Evolutionary conservation across 208 protist genomes (phyloP).

Genomic region (Leishmania braziliensis): DNA sequence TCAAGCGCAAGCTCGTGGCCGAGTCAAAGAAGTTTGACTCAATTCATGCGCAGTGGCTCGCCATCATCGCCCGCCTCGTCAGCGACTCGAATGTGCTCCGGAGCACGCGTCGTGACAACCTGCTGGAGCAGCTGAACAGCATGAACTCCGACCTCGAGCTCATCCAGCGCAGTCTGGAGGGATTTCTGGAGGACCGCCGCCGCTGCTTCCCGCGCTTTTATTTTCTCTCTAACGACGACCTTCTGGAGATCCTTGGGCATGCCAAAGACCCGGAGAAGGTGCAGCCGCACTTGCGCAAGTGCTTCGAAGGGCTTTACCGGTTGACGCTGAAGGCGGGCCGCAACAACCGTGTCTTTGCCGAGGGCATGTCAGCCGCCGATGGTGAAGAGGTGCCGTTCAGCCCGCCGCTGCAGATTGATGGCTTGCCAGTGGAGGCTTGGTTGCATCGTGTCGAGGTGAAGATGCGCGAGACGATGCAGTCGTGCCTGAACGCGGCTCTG

Average conservation of each 20-base stretch:
- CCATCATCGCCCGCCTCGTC: slow-evolving; percentile 86
- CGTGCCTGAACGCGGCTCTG: slow-evolving; percentile 81
- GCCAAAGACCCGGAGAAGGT: slow-evolving; percentile 96
- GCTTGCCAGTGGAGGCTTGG: slow-evolving; percentile 94
- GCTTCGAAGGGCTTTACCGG: slow-evolving; percentile 95
- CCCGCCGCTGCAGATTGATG: slow-evolving; percentile 86
- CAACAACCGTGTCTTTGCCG: slow-evolving; percentile 68
- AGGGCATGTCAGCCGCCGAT: slow-evolving; percentile 89
- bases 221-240: slow-evolving; percentile 97
- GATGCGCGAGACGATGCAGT: slow-evolving; percentile 93
- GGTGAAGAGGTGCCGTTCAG: slow-evolving; percentile 95
- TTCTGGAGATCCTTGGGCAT: slow-evolving; percentile 98
- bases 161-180: slow-evolving; percentile 97
- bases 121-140: slow-evolving; percentile 92
- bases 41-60: slow-evolving; percentile 95
- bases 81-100: slow-evolving; percentile 90
- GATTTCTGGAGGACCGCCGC: slow-evolving; percentile 97
- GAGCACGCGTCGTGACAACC: slow-evolving; percentile 88
- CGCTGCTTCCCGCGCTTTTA: slow-evolving; percentile 98
- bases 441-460: slow-evolving; percentile 89
- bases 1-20: slow-evolving; percentile 96
- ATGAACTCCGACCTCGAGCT: slow-evolving; percentile 96
- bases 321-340: slow-evolving; percentile 85
- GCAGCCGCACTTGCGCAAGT: slow-evolving; percentile 97
- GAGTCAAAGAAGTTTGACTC: slow-evolving; percentile 96